Conservation (phyloP, 805 yeast genomes). For the Kodamaea kaohsiungensis region DNA sequence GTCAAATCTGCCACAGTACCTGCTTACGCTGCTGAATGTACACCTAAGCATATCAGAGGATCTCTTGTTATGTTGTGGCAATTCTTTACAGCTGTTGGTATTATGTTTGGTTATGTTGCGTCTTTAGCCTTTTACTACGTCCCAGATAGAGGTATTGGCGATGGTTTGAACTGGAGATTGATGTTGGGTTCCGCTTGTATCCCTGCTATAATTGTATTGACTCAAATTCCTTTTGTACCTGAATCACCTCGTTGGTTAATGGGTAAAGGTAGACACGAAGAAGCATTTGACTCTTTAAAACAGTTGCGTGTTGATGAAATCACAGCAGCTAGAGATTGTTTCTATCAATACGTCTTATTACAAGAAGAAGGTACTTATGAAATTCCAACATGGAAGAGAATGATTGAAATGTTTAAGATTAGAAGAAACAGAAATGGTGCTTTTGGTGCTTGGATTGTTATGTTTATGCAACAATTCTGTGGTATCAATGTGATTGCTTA, state of each 20-base stretch:
- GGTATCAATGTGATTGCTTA: conserved; percentile 88
- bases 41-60: conserved; percentile 61
- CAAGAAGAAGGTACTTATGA: conserved; percentile 59
- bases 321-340: conserved; percentile 66
- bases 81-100: conserved; percentile 74
- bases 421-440: conserved; percentile 86
- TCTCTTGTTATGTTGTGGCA: conserved; percentile 73
- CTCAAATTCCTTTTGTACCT: conserved; percentile 55
- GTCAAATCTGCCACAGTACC: conserved; percentile 69
- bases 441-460: conserved; percentile 75
- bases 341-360: conserved; percentile 56
- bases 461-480: conserved; percentile 91
- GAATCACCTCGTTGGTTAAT: conserved; percentile 74
- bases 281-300: conserved; percentile 51
- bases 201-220: conserved; percentile 55
- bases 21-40: conserved; percentile 62
- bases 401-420: conserved; percentile 62
- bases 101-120: conserved; percentile 64
- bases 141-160: conserved; percentile 44
- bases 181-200: conserved; percentile 65
- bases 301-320: conserved; percentile 47
- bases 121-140: conserved; percentile 60
- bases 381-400: conserved; percentile 45
- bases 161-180: conserved; percentile 57
- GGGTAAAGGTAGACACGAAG: conserved; percentile 48